Conservation (phyloP, 2,329 filamentous ascomycete genomes). For the Zasmidium citrigriseum region DNA sequence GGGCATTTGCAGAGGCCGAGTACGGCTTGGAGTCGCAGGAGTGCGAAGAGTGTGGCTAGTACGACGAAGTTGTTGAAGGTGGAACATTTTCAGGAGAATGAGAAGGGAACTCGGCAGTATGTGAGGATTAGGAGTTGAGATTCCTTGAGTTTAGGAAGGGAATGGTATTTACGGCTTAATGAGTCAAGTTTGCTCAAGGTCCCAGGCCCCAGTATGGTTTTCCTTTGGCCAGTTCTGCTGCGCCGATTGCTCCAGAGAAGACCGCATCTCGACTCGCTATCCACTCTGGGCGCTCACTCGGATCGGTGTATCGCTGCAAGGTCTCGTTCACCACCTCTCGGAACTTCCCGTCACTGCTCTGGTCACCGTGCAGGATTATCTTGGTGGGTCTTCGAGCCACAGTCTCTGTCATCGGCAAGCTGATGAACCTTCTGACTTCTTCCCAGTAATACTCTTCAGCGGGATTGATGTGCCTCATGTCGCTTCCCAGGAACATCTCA, state of each 20-base stretch:
- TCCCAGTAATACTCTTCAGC: conserved; percentile 6
- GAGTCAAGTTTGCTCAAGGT: not conserved
- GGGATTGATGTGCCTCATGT: not conserved
- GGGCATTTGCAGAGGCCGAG: not conserved
- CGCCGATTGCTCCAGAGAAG: conserved; percentile 10
- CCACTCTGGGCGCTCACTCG: conserved; percentile 1
- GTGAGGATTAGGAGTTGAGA: not conserved
- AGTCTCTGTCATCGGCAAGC: not conserved
- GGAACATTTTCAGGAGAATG: not conserved
- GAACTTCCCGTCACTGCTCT: not conserved
- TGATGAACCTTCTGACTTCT: conserved; percentile 4
- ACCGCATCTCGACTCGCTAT: conserved; percentile 5
- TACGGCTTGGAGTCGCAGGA: not conserved
- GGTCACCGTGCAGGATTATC: conserved; percentile 6
- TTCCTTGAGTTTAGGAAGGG: not conserved
- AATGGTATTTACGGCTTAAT: not conserved
- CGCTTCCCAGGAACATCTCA: not conserved
- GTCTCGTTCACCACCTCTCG: not conserved
- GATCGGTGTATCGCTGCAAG: not conserved
- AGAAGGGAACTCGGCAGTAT: not conserved
- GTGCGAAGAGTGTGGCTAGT: not conserved
- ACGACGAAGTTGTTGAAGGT: not conserved
- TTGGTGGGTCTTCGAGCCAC: not conserved
- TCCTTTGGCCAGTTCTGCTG: conserved; percentile 12
- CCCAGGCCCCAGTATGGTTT: conserved; percentile 9